Evolutionary conservation across 257 asterid genomes (phyloP), one percentile per base, ranked within the genome.

Genomic region (Lantana camara): DNA sequence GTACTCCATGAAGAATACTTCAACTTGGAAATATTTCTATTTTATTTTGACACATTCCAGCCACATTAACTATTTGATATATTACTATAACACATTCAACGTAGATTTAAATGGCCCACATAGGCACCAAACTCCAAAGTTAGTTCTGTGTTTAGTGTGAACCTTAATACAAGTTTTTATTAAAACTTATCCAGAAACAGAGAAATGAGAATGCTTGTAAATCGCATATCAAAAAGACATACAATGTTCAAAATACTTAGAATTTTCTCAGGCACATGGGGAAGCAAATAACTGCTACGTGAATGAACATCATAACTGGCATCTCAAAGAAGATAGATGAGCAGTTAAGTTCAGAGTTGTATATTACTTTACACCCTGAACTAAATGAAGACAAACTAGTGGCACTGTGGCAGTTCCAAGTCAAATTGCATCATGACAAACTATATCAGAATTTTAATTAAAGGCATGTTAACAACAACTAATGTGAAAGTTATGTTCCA

Each of bases 21-120:
- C 16, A 49, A 20, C 17, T 23, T 0, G 35, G 22, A 48, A 48
- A 48, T 8, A 19, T 14, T 19, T 27, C 3, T 48, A 9, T 60
- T 22, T 55, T 21, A 10, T 22, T 10, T 44, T 8, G 55, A 22
- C 29, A 27, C 45, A 16, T 60, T 29, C 42, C n/a, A 12, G 56
- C 44, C 20, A 41, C 65, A 59, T 21, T 59, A 14, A 60, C 66
- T 60, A 27, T 27, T 27, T 27, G 32, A 27, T 27, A 27, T 27
- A 27, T 27, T 27, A 5, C 27, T 19, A 29, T 40, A 32, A 45
- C 13, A 10, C 38, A 13, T 12, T 10, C 17, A 24, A 3, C 11
- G 5, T 44, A n/a, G 27, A 45, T 24, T 60, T 38, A 45, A 12
- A 19, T 58, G 64, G 51, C 13, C 38, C 7, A 35, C 40, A 35